These are phyloP conservation scores for Xylaria castorea DNA, from an alignment of 495 filamentous ascomycete species.

Conservation along the genomic window DNA sequence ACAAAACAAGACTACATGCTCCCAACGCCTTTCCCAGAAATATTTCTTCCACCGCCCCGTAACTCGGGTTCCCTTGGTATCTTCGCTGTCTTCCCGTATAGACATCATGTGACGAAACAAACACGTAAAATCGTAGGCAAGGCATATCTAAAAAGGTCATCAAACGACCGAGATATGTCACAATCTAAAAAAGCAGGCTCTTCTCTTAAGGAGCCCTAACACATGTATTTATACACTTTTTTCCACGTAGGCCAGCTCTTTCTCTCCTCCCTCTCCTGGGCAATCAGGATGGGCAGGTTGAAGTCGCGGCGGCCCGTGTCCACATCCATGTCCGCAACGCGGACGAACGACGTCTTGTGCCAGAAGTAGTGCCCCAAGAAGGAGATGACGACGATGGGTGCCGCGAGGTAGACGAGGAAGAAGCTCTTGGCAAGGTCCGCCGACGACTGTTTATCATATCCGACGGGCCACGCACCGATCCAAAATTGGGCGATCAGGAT, in stretches of 20 bases:
- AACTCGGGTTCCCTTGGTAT: slow-evolving; percentile 19
- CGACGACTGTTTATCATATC: slow-evolving; percentile 53
- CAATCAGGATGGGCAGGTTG: slow-evolving; percentile 75
- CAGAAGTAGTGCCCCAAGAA: slow-evolving; percentile 84
- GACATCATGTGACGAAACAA: not conserved
- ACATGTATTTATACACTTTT: slow-evolving; percentile 67
- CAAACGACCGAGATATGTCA: not conserved
- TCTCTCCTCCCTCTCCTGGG: slow-evolving; percentile 76
- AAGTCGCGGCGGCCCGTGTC: slow-evolving; percentile 88
- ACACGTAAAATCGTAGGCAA: slow-evolving; percentile 14
- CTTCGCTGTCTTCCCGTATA: slow-evolving; percentile 11
- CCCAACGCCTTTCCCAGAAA: slow-evolving; percentile 13
- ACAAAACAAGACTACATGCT: slow-evolving; percentile 11
- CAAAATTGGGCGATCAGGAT: slow-evolving; percentile 95
- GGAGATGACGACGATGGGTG: slow-evolving; percentile 76
- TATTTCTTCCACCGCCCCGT: not conserved
- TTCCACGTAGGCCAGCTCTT: slow-evolving; percentile 85
- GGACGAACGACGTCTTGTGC: slow-evolving; percentile 71
- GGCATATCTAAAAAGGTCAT: not conserved
- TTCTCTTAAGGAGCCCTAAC: slow-evolving; percentile 37
- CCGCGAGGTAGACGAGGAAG: slow-evolving; percentile 82
- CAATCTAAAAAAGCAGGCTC: slow-evolving; percentile 1
- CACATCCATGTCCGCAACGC: slow-evolving; percentile 78
- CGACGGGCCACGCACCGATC: slow-evolving; percentile 83
- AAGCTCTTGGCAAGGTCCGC: slow-evolving; percentile 63